phyloP scores from a whole-genome alignment of 495 filamentous ascomycete species.

The Cairneyella variabilis region DNA sequence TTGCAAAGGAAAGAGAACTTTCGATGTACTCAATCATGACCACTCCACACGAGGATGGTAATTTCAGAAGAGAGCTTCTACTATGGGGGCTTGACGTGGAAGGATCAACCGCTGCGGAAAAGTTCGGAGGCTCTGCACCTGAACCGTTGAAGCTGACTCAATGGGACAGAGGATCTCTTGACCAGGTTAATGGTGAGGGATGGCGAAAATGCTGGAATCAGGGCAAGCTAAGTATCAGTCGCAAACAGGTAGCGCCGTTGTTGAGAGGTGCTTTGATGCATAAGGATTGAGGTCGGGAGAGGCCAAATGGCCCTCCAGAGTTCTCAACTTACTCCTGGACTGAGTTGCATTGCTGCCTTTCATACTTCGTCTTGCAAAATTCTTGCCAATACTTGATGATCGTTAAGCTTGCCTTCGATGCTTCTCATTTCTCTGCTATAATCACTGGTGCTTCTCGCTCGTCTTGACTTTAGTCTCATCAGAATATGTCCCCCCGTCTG shows the following conservation, averaged over 20 bases:
- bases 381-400: too few species aligned
- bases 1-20: conserved; percentile 53
- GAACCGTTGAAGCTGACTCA: conserved; percentile 52
- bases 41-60: conserved; percentile 43
- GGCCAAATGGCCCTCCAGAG: neutral
- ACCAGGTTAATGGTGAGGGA: conserved; percentile 34
- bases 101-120: conserved; percentile 42
- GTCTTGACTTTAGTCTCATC: too few species aligned
- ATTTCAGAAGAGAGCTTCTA: conserved; percentile 71
- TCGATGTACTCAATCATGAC: conserved; percentile 78
- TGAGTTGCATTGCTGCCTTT: too few species aligned
- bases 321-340: too few species aligned
- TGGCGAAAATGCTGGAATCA: conserved; percentile 65
- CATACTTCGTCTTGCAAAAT: too few species aligned
- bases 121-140: conserved; percentile 46
- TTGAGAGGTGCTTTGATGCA: conserved; percentile 57
- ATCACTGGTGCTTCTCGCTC: too few species aligned
- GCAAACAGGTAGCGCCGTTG: conserved; percentile 88
- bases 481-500: too few species aligned
- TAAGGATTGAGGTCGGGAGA: neutral
- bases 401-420: too few species aligned
- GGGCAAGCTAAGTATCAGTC: conserved; percentile 59
- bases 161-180: conserved; percentile 45
- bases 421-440: too few species aligned
- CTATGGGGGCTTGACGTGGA: conserved; percentile 53